Base-by-base conservation (phyloP, 169 alveolate species). In the Plasmodium billcollinsi region DNA sequence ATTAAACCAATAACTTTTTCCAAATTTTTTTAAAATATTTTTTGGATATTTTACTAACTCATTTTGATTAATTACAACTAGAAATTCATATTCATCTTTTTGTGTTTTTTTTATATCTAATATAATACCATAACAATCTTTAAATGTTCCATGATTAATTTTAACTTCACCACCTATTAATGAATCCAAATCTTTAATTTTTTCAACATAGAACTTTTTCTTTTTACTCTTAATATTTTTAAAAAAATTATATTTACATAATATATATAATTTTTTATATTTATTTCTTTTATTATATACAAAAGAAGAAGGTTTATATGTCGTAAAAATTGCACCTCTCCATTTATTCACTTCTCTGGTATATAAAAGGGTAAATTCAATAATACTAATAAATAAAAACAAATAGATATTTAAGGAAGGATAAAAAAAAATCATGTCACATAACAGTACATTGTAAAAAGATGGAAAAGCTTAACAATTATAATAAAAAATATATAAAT, bases 1-100 rank as follows among this genome's bases (percentile, higher is more conserved):
- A 69, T 83, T 83, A 52, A 83, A 54, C 91, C 91, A 83, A 61
- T 83, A 83, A 49, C 91, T 83, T 61, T 83, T 83, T 14, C 91
- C 91, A 29, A 83, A 83, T 54, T 69, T 83, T 47, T 83, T 83
- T 56, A 83, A 61, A 45, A 83, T 83, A 15, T 56, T 70, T 49
- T 69, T 56, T 21, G 91, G 91, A 21, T 83, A 83, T 62, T 83
- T 69, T 18, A 20, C 24, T 45, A 73, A 54, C 24, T 83, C 75
- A 50, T 83, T 65, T 69, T 54, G 69, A 59, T 69, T 83, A 62
- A 83, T 70, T 56, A 83, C 91, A 15, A 83, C 83, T 47, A 83
- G 26, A 1, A 66, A 18, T 47, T 83, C 91, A 61, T 83, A 83
- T 49, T 83, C 91, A 7, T 45, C 54, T 39, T 83, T 83, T 43